Evolutionary conservation across 176 grass and related monocot genomes (phyloP).

Genomic region (Oryza nivara): DNA sequence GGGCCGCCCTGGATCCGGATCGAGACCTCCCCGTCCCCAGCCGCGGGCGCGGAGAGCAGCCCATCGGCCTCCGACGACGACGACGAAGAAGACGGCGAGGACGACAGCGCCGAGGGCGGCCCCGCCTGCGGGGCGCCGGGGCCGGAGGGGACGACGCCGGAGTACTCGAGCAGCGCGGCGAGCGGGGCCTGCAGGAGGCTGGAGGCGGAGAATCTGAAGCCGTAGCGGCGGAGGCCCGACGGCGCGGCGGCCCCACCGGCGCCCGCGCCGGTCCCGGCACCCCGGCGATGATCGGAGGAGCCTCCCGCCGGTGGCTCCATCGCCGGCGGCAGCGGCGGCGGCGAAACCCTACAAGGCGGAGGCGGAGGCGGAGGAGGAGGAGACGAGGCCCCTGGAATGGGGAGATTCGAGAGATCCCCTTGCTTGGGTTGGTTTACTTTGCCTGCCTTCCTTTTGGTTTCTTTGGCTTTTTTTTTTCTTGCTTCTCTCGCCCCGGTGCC

Average conservation of each 20-base stretch:
- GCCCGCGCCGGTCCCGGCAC: background rate
- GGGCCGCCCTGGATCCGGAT: constrained; percentile 83
- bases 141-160: constrained; percentile 66
- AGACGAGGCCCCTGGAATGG: constrained; percentile 43
- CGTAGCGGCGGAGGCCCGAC: constrained; percentile 60
- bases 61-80: constrained; percentile 39
- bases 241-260: background rate
- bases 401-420: constrained; percentile 44
- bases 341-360: constrained; percentile 7
- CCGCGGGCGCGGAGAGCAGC: constrained; percentile 45
- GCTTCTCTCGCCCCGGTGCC: no score
- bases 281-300: constrained; percentile 57
- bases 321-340: background rate
- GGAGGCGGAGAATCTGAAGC: constrained; percentile 74
- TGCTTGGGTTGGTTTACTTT: constrained; percentile 41
- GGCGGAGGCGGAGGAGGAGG: constrained; percentile 37
- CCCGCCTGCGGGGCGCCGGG: constrained; percentile 35
- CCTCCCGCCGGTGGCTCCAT: constrained; percentile 55
- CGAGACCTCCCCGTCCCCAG: constrained; percentile 72
- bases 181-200: constrained; percentile 87
- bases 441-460: background rate
- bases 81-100: background rate
- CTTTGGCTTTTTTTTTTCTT: constrained; percentile 19
- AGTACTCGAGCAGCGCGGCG: constrained; percentile 87
- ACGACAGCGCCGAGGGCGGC: constrained; percentile 39